Evolutionary conservation across 1,139 yeast genomes (phyloP).

Genomic region (Ogataea hybrid): DNA sequence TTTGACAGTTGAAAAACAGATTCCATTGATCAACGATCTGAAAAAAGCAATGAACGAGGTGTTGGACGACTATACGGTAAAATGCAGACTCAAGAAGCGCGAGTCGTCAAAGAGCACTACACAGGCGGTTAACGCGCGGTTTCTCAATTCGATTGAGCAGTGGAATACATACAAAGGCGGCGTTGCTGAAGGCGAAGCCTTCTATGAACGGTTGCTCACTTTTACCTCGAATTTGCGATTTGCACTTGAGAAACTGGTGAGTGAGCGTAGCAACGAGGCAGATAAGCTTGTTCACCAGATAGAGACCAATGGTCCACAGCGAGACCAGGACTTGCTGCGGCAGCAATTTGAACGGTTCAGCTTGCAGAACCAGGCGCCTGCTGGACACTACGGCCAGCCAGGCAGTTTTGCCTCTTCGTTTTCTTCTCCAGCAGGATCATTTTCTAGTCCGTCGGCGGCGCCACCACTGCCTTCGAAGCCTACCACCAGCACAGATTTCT

Average conservation of each 20-base stretch:
- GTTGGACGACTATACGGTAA: conserved; percentile 42
- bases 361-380: conserved; percentile 13
- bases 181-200: conserved; percentile 54
- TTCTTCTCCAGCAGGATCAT: conserved; percentile 7
- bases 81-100: conserved; percentile 38
- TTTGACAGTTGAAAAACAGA: conserved; percentile 64
- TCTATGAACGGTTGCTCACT: conserved; percentile 56
- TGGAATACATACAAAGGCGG: conserved; percentile 66
- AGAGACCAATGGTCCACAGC: conserved; percentile 15
- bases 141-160: conserved; percentile 45
- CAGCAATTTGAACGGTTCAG: conserved; percentile 21
- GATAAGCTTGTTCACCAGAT: conserved; percentile 22
- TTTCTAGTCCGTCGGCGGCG: conserved; percentile 12
- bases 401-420: not conserved
- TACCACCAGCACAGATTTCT: conserved; percentile 28
- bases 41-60: conserved; percentile 59
- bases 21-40: conserved; percentile 51
- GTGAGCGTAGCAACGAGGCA: conserved; percentile 36
- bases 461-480: conserved; percentile 31
- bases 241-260: conserved; percentile 37
- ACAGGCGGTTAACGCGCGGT: conserved; percentile 40
- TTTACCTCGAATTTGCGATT: conserved; percentile 41
- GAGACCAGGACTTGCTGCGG: conserved; percentile 23
- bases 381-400: conserved; percentile 12
- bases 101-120: conserved; percentile 31